Conservation (phyloP, 2,329 filamentous ascomycete genomes). For the Aureobasidium sp. region DNA sequence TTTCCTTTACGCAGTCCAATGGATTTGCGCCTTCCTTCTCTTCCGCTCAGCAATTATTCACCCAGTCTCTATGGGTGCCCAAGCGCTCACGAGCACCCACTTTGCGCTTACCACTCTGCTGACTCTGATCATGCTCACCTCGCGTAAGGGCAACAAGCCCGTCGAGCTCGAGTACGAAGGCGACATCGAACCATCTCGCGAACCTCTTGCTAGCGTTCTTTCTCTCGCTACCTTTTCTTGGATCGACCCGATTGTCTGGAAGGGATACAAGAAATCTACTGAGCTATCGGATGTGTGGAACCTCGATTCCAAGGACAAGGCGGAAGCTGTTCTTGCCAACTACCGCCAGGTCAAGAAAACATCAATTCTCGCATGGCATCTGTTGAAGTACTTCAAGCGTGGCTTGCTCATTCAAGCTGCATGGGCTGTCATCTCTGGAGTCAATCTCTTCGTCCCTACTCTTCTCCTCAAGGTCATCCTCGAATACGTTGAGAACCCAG, state of each 20-base stretch:
- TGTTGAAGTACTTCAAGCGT: slow-evolving; percentile 77
- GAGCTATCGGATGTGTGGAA: slow-evolving; percentile 91
- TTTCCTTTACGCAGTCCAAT: slow-evolving; percentile 72
- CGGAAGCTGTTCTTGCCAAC: slow-evolving; percentile 67
- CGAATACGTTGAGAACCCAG: slow-evolving; percentile 84
- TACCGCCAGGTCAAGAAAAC: slow-evolving; percentile 85
- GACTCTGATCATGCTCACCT: slow-evolving; percentile 68
- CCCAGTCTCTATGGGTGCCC: slow-evolving; percentile 55
- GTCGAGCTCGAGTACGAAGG: slow-evolving; percentile 86
- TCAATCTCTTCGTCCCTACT: slow-evolving; percentile 88
- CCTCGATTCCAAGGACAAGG: slow-evolving; percentile 78
- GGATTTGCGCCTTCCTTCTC: slow-evolving; percentile 66
- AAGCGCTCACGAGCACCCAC: slow-evolving; percentile 62
- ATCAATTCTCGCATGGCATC: slow-evolving; percentile 66
- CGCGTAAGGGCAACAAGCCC: slow-evolving; percentile 84
- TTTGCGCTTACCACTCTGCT: slow-evolving; percentile 71
- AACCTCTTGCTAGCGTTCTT: slow-evolving; percentile 81
- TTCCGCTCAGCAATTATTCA: slow-evolving; percentile 84
- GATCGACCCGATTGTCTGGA: slow-evolving; percentile 84
- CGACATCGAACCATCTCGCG: slow-evolving; percentile 75
- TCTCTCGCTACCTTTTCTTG: slow-evolving; percentile 84
- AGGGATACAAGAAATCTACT: slow-evolving; percentile 77
- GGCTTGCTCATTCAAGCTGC: slow-evolving; percentile 68
- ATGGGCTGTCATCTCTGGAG: slow-evolving; percentile 71
- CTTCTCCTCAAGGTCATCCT: slow-evolving; percentile 85